A percentile compares a stretch with the other conserved stretches of the same genome.
Evolutionary conservation across 352 stramenopile species (phyloP).

Genomic region (Pythium monospermum): DNA sequence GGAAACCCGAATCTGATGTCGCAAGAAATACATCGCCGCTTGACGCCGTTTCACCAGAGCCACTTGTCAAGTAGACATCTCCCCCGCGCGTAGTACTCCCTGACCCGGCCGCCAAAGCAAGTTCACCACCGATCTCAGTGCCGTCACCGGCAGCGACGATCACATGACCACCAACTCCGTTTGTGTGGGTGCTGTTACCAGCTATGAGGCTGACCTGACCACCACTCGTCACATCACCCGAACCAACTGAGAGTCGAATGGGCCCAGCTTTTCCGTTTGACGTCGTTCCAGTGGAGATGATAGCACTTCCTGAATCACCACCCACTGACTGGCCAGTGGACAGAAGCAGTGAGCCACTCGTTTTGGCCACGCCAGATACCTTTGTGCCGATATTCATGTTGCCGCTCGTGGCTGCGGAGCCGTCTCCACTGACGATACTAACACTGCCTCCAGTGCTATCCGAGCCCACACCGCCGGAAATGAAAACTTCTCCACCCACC

Average conservation of each 20-base stretch:
- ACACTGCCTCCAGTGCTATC: slow-evolving; percentile 8
- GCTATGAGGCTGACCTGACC: slow-evolving; percentile 3
- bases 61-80: slow-evolving; percentile 14
- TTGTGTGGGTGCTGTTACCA: not conserved
- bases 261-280: not conserved
- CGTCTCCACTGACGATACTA: not conserved
- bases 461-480: slow-evolving; percentile 1
- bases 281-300: not conserved
- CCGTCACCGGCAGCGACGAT: not conserved
- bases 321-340: not conserved
- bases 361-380: not conserved
- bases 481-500: not conserved
- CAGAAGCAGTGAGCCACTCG: slow-evolving; percentile 1
- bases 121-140: not conserved
- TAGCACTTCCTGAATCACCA: slow-evolving; percentile 8
- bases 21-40: slow-evolving; percentile 18
- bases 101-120: not conserved
- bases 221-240: not conserved
- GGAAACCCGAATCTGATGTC: slow-evolving; percentile 3
- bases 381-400: not conserved
- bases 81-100: slow-evolving; percentile 9
- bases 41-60: slow-evolving; percentile 8
- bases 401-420: not conserved
- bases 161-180: slow-evolving; percentile 5
- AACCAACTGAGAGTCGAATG: slow-evolving; percentile 5